Percentiles rank a stretch among this genome's conserved stretches.
phyloP scores from a whole-genome alignment of 306 rosid species.

The Nissolia schottii region DNA sequence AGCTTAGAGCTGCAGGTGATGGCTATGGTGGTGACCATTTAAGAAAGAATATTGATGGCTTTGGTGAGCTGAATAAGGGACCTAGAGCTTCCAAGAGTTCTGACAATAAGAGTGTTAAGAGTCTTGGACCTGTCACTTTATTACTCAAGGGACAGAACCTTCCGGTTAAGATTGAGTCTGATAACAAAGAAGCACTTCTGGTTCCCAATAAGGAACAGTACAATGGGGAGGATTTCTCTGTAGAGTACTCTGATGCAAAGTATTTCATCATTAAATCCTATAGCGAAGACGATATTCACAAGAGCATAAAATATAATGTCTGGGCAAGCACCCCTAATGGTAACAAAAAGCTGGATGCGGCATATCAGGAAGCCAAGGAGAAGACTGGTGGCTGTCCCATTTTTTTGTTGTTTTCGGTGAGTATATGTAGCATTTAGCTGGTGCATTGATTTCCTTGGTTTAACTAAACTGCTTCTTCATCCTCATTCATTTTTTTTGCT shows the following conservation, averaged over 20 bases:
- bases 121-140: slow-evolving; percentile 32
- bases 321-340: slow-evolving; percentile 62
- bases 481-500: neutral
- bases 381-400: slow-evolving; percentile 42
- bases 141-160: slow-evolving; percentile 39
- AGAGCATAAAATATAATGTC: slow-evolving; percentile 48
- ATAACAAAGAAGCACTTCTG: slow-evolving; percentile 20
- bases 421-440: slow-evolving; percentile 7
- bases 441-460: neutral
- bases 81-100: slow-evolving; percentile 40
- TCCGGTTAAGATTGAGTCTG: slow-evolving; percentile 17
- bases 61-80: slow-evolving; percentile 47
- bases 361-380: slow-evolving; percentile 47
- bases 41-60: slow-evolving; percentile 29
- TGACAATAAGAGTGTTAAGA: slow-evolving; percentile 13
- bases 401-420: slow-evolving; percentile 48
- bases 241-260: slow-evolving; percentile 37
- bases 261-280: slow-evolving; percentile 50
- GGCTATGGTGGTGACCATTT: slow-evolving; percentile 8
- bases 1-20: slow-evolving; percentile 13
- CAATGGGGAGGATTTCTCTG: slow-evolving; percentile 34
- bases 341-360: slow-evolving; percentile 40
- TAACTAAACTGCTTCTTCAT: neutral
- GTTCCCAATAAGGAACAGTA: slow-evolving; percentile 33
- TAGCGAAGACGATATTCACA: slow-evolving; percentile 57